phyloP scores from a whole-genome alignment of 2,329 filamentous ascomycete species.

The Dactylellina leptospora region DNA sequence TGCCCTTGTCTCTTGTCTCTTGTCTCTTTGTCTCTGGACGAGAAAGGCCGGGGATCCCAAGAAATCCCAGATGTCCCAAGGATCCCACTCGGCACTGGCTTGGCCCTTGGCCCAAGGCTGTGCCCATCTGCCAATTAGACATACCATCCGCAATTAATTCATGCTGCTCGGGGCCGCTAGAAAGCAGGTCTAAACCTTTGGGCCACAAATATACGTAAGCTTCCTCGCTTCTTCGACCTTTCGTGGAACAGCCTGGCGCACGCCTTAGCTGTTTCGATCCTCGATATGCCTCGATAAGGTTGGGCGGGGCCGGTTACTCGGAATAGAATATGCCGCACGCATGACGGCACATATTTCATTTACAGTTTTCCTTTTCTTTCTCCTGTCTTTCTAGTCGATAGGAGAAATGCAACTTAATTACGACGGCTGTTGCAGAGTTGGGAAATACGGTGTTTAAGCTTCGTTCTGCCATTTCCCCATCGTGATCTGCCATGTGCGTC shows the following conservation, averaged over 20 bases:
- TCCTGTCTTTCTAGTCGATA: no score
- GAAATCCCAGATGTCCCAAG: slow-evolving; percentile 37
- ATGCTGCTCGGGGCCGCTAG: no score
- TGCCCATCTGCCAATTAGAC: slow-evolving; percentile 44
- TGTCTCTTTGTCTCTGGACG: no score
- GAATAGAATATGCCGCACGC: slow-evolving; percentile 50
- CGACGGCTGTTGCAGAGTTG: no score
- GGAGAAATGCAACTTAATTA: no score
- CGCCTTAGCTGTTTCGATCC: slow-evolving; percentile 32
- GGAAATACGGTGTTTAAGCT: slow-evolving; percentile 1
- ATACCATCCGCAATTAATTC: slow-evolving; percentile 9
- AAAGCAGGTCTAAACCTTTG: slow-evolving; percentile 24
- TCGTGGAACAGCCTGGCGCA: slow-evolving; percentile 24
- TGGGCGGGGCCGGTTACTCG: slow-evolving; percentile 51
- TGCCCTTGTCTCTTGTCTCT: no score
- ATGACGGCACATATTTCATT: slow-evolving; percentile 33
- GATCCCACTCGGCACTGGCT: slow-evolving; percentile 38
- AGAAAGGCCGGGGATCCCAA: slow-evolving; percentile 21
- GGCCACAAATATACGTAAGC: slow-evolving; percentile 50
- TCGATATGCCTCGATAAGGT: slow-evolving; percentile 47
- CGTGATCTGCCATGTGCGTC: background rate
- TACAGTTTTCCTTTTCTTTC: background rate
- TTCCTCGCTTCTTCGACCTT: slow-evolving; percentile 46
- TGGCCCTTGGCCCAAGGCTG: slow-evolving; percentile 43
- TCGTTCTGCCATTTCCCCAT: background rate